Base-by-base conservation (phyloP, 129 eudicot genomes). In the Arctium minus region DNA sequence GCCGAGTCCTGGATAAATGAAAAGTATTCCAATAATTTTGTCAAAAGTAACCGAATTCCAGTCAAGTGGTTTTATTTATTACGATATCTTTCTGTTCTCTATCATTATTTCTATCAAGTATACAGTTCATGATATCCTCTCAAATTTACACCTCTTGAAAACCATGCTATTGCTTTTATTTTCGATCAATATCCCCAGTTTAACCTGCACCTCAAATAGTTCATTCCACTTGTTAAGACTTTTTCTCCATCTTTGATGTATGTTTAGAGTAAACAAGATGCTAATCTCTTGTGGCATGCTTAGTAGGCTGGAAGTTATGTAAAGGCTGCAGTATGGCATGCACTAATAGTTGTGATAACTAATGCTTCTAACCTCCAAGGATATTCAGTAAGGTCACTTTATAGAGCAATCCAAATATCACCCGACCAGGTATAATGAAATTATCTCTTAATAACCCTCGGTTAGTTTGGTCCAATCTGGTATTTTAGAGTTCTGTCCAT, bases 291-390 rank as follows among this genome's bases (percentile, higher is more conserved):
- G 64, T 88, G 46, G 48, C 81, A 67, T 85, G 86, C 83, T 92
- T 86, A 86, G 89, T 89, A 96, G 99, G 99, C 98, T 89, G 99
- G 98, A 84, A 93, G 92, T 81, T 89, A 81, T 87, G 97, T 96
- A 68, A 93, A 93, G 83, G 99, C 94, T 92, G 97, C 94, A 75
- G 98, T 93, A 27, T 96, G 99, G 98, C 99, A 96, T 88, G 97
- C 92, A 15, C 96, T 96, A 50, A 86, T 96, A 46, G 93, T 96
- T 83, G 97, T 93, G 72, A 92, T 96, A 82, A 91, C 92, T 53
- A 96, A 96, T 90, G 94, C 98, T 82, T 76, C 97, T 74, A 77
- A 93, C 79, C 98, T 96, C 69, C 99, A 96, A 82, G 99, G 98
- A 6, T 96, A 96, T 82, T 75, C 97, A 72, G 98, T 93, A 46